Evolutionary conservation across 192 early-diverging fungal genomes (phyloP), one percentile per base, ranked within the genome.

Genomic region (Entophlyctis luteolus): DNA sequence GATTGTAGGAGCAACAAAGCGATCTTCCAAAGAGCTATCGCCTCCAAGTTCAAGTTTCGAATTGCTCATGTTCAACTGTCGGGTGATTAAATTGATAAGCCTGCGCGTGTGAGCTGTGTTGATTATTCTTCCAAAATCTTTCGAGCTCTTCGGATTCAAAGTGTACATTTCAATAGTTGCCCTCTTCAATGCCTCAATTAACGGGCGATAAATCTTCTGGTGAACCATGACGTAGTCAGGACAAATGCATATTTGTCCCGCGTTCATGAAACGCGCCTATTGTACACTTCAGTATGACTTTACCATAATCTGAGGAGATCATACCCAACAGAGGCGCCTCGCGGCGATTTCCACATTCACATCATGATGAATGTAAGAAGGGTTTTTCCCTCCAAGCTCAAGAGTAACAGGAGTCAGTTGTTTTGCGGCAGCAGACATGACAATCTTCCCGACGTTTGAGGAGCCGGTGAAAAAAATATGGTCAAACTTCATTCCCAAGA

Each of bases 391-490:
- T 48, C 96, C 96, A 25, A 98, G 86, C 77, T 96, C 96, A 38
- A 98, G 83, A 38, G 91, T 87, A 3, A 93, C 89, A n/a, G 89
- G 87, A 2, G 93, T 90, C 39, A 95, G 81, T 50, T 92, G 75
- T 71, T 94, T 88, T 18, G 90, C 87, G 25, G 93, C 94, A 23
- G 93, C 93, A 3, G 62, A 38, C 81, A 91, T 90, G 27, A 96
- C 82, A 29, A 94, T 83, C 65, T 86, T 89, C 37, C 88, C 96
- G 32, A 98, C 89, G 16, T 55, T 38, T 8, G 84, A 84, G 68
- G 82, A 89, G 55, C 96, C 96, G 0, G 96, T 98, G 76, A 93
- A 98, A 60, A 92, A 92, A 67, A 93, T 94, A 73, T 93, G 88
- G 75, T 98, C 92, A 59, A 93, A 96, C 48, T 80, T 81, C 32